Evolutionary conservation across 495 filamentous ascomycete genomes (phyloP).

Genomic region (Parathielavia hyrcaniae): DNA sequence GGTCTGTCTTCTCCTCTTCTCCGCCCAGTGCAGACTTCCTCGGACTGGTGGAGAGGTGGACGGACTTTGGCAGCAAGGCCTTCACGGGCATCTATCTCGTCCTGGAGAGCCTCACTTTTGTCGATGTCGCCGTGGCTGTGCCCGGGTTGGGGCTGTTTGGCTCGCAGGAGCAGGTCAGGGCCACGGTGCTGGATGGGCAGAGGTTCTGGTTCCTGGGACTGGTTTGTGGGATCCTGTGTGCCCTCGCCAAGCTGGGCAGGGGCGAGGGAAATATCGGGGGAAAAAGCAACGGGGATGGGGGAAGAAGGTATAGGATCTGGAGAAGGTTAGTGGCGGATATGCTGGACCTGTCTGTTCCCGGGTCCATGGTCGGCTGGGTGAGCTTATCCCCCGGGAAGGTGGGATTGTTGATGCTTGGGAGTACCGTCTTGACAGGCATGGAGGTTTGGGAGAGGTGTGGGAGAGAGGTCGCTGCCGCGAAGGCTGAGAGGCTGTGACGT

Average conservation of each 20-base stretch:
- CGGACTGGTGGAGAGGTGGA: slow-evolving; percentile 21
- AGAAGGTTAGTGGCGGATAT: slow-evolving; percentile 46
- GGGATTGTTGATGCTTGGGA: slow-evolving; percentile 49
- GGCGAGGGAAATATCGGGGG: neutral
- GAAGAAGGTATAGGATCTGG: slow-evolving; percentile 18
- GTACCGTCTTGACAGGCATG: slow-evolving; percentile 50
- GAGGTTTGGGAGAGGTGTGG: slow-evolving; percentile 55
- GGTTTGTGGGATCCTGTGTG: slow-evolving; percentile 28
- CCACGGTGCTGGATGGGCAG: slow-evolving; percentile 48
- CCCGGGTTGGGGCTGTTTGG: slow-evolving; percentile 41
- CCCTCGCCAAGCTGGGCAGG: slow-evolving; percentile 17
- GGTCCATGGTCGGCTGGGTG: slow-evolving; percentile 51
- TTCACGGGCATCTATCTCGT: slow-evolving; percentile 47
- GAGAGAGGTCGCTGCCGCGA: slow-evolving; percentile 23
- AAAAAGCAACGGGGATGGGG: slow-evolving; percentile 5
- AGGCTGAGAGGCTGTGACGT: neutral
- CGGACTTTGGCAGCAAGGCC: slow-evolving; percentile 36
- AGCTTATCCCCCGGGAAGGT: slow-evolving; percentile 40
- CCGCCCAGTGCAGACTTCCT: neutral
- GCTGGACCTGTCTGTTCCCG: slow-evolving; percentile 54
- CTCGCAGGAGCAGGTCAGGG: slow-evolving; percentile 15
- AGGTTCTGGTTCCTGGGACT: slow-evolving; percentile 61
- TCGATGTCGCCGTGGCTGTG: slow-evolving; percentile 40
- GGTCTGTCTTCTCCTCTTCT: slow-evolving; percentile 21
- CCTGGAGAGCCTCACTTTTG: slow-evolving; percentile 40